phyloP scores from a whole-genome alignment of 2,329 filamentous ascomycete species.

The Malbranchea zuffiana region DNA sequence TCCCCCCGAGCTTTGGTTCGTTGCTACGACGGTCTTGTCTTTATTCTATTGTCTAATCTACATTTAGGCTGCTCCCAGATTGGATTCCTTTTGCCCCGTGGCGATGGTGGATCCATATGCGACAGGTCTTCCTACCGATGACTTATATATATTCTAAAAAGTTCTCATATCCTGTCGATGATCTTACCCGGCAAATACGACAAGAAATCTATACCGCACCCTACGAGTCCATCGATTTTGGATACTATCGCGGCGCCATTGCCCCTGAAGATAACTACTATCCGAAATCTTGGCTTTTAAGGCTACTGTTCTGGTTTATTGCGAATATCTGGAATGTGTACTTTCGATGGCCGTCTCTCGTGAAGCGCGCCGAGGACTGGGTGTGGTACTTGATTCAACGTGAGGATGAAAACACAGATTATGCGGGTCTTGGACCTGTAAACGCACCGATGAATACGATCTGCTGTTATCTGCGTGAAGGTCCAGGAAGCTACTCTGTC shows the following conservation, averaged over 20 bases:
- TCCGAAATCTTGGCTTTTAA: slow-evolving; percentile 77
- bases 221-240: slow-evolving; percentile 68
- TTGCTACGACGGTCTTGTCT: not conserved
- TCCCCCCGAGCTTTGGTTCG: slow-evolving; percentile 76
- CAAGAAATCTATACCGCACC: slow-evolving; percentile 74
- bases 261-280: slow-evolving; percentile 76
- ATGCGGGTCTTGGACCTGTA: slow-evolving; percentile 74
- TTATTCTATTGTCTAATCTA: not conserved
- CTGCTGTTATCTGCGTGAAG: slow-evolving; percentile 72
- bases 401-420: slow-evolving; percentile 90
- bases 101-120: slow-evolving; percentile 98
- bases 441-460: slow-evolving; percentile 86
- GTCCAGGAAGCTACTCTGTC: slow-evolving; percentile 60
- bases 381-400: slow-evolving; percentile 72
- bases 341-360: slow-evolving; percentile 55
- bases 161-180: slow-evolving; percentile 66
- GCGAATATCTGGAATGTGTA: slow-evolving; percentile 72
- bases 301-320: slow-evolving; percentile 64
- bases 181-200: slow-evolving; percentile 59
- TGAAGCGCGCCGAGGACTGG: slow-evolving; percentile 66
- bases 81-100: slow-evolving; percentile 84
- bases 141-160: slow-evolving; percentile 75
- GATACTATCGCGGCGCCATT: slow-evolving; percentile 69
- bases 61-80: slow-evolving; percentile 60
- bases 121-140: slow-evolving; percentile 93